These are phyloP conservation scores for Yamadazyma blattariae DNA, from an alignment of 1,139 yeast species.

Conservation along the genomic window DNA sequence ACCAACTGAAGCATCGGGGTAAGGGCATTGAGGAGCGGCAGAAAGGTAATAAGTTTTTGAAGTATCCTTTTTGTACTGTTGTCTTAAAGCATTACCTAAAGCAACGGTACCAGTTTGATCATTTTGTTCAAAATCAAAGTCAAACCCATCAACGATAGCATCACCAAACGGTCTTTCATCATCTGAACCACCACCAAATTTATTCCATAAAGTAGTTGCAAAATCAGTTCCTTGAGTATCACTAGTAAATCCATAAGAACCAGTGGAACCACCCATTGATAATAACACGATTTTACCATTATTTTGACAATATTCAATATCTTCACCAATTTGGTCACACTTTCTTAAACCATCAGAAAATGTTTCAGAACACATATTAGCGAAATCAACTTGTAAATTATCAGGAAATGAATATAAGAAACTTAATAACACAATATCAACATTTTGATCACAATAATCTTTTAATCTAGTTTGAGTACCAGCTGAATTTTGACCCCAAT, in stretches of 20 bases:
- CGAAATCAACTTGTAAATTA: conserved; percentile 55
- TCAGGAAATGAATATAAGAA: conserved; percentile 66
- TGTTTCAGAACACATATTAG: conserved; percentile 57
- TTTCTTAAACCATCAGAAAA: conserved; percentile 54
- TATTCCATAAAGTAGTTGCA: conserved; percentile 79
- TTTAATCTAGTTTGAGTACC: conserved; percentile 68
- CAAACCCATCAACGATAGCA: conserved; percentile 46
- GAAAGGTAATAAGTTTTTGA: conserved; percentile 71
- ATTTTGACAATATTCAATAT: conserved; percentile 78
- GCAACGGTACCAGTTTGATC: conserved; percentile 57
- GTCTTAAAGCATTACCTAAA: conserved; percentile 58
- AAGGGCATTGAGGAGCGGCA: conserved; percentile 95
- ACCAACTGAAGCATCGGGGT: conserved; percentile 86
- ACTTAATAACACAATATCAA: conserved; percentile 71
- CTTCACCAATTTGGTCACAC: conserved; percentile 66
- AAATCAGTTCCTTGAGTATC: conserved; percentile 64
- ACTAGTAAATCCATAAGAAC: conserved; percentile 67
- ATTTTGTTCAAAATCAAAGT: conserved; percentile 45
- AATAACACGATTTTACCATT: conserved; percentile 74
- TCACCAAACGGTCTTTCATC: conserved; percentile 71
- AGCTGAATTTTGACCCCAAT: conserved; percentile 80
- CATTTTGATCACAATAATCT: conserved; percentile 66
- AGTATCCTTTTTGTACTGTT: conserved; percentile 48
- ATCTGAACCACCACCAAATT: conserved; percentile 74
- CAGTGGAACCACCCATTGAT: conserved; percentile 87